phyloP scores from a whole-genome alignment of 1,139 yeast genomes.

The Zhuliangozyma blackwelliae region DNA sequence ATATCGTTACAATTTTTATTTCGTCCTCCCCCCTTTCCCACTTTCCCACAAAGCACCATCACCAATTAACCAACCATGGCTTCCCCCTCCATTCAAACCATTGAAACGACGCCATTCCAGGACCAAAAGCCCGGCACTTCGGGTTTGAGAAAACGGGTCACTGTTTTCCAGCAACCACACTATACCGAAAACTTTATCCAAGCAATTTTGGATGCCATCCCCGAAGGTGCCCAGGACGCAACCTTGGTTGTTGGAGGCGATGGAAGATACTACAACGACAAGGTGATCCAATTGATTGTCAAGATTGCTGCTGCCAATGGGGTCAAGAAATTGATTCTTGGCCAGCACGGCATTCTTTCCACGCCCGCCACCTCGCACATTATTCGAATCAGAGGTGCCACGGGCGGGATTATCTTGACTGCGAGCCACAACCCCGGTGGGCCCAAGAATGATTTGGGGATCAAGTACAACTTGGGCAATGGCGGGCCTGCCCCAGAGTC shows the following conservation, averaged over 20 bases:
- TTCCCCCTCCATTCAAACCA: constrained; percentile 18
- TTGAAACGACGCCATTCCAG: constrained; percentile 66
- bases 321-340: constrained; percentile 77
- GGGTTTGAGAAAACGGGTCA: constrained; percentile 88
- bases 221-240: constrained; percentile 76
- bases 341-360: constrained; percentile 81
- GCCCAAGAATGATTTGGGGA: constrained; percentile 87
- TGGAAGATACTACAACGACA: constrained; percentile 87
- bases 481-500: constrained; percentile 99
- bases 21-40: no score
- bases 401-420: constrained; percentile 94
- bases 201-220: constrained; percentile 78
- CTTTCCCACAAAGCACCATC: no score
- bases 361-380: constrained; percentile 96
- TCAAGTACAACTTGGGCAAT: constrained; percentile 89
- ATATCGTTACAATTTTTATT: no score
- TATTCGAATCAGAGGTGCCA: constrained; percentile 71
- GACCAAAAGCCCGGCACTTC: constrained; percentile 99
- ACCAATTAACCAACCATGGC: constrained; percentile 5
- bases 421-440: constrained; percentile 99
- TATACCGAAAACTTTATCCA: constrained; percentile 95
- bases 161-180: constrained; percentile 72
- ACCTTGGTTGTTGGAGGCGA: constrained; percentile 94
- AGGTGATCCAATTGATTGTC: constrained; percentile 76
- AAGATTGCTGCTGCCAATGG: constrained; percentile 90